Conservation (phyloP, 2,329 filamentous ascomycete species). For the Paramyrothecium sp. region DNA sequence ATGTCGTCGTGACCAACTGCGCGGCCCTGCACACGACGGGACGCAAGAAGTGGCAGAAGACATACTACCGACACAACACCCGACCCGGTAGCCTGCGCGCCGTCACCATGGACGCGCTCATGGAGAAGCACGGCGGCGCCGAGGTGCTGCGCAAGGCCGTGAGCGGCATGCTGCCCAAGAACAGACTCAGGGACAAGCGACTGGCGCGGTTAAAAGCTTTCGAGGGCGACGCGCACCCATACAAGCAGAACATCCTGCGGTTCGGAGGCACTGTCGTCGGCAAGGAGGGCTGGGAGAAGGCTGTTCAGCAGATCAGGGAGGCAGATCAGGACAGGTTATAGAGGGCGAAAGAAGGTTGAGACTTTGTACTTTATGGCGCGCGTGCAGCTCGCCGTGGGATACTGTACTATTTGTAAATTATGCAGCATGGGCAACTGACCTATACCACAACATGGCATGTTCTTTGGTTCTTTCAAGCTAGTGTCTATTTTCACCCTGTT, state of each 20-base stretch:
- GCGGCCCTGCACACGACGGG: slow-evolving; percentile 84
- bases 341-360: slow-evolving; percentile 12
- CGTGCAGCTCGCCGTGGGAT: slow-evolving; percentile 11
- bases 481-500: not conserved
- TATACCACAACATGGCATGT: slow-evolving; percentile 11
- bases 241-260: slow-evolving; percentile 80
- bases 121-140: slow-evolving; percentile 88
- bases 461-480: not conserved
- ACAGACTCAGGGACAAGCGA: slow-evolving; percentile 82
- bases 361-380: slow-evolving; percentile 5
- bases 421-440: slow-evolving; percentile 2
- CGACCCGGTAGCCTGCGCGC: slow-evolving; percentile 81
- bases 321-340: slow-evolving; percentile 51
- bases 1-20: slow-evolving; percentile 92
- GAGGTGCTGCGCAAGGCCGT: slow-evolving; percentile 92
- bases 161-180: slow-evolving; percentile 97
- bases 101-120: slow-evolving; percentile 93
- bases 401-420: slow-evolving; percentile 31
- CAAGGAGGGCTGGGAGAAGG: slow-evolving; percentile 50
- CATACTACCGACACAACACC: slow-evolving; percentile 93
- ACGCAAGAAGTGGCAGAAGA: slow-evolving; percentile 90
- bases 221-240: slow-evolving; percentile 89
- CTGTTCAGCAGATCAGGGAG: slow-evolving; percentile 48
- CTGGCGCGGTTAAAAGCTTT: slow-evolving; percentile 91
- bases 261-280: slow-evolving; percentile 62